These are phyloP conservation scores for Colletotrichum aenigma DNA, from an alignment of 2,329 filamentous ascomycete species.

Conservation along the genomic window DNA sequence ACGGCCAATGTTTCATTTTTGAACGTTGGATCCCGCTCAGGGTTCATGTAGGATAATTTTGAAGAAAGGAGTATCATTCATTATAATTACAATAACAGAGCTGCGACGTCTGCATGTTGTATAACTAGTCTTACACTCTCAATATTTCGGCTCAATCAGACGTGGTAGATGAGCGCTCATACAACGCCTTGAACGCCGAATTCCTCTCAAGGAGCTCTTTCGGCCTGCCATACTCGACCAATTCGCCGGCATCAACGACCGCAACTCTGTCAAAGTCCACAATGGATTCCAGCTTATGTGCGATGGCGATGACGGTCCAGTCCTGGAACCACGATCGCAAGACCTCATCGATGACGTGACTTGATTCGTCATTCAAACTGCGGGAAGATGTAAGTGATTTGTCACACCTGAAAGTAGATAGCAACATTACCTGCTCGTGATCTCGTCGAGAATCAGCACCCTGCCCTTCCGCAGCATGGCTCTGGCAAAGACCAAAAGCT, in stretches of 20 bases:
- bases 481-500: slow-evolving; percentile 52
- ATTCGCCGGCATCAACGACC: slow-evolving; percentile 52
- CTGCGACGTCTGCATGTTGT: background rate
- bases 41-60: background rate
- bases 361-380: slow-evolving; percentile 23
- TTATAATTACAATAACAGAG: background rate
- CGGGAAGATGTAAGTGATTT: background rate
- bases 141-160: background rate
- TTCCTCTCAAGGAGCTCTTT: background rate
- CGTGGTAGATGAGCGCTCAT: background rate
- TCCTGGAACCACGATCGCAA: slow-evolving; percentile 20
- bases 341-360: slow-evolving; percentile 15
- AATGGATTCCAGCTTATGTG: slow-evolving; percentile 39
- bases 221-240: slow-evolving; percentile 42
- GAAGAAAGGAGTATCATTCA: background rate
- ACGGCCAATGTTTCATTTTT: background rate
- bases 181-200: background rate
- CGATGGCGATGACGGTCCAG: slow-evolving; percentile 50
- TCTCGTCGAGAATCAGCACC: slow-evolving; percentile 46
- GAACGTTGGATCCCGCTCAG: background rate
- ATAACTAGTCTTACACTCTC: background rate
- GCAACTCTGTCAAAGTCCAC: slow-evolving; percentile 53
- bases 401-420: too few species aligned
- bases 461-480: slow-evolving; percentile 43
- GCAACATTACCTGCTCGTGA: slow-evolving; percentile 34